A percentile compares a stretch with the other conserved stretches of the same genome.
phyloP scores from a whole-genome alignment of 176 grass and related monocot species.

The Zoysia japonica region DNA sequence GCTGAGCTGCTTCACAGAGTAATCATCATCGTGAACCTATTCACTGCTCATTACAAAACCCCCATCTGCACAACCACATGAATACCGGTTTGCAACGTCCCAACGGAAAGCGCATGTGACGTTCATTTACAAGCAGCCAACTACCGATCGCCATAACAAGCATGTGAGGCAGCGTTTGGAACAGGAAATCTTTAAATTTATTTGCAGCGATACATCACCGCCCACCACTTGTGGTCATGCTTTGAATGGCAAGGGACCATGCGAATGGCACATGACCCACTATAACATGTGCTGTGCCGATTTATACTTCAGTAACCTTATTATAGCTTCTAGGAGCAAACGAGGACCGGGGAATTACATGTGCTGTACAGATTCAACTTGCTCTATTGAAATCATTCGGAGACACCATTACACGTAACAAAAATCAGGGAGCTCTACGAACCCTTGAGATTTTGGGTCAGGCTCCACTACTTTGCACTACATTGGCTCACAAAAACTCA shows the following conservation, averaged over 20 bases:
- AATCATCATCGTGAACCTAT: too few species aligned
- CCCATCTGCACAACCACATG: too few species aligned
- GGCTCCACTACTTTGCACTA: slow-evolving; percentile 69
- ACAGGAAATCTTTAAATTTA: background rate
- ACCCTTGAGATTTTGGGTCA: slow-evolving; percentile 76
- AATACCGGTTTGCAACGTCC: too few species aligned
- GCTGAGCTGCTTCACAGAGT: too few species aligned
- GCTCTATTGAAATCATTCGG: slow-evolving; percentile 58
- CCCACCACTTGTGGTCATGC: slow-evolving; percentile 19
- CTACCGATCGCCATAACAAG: too few species aligned
- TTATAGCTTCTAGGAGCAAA: background rate
- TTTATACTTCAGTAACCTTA: background rate
- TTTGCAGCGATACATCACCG: slow-evolving; percentile 4
- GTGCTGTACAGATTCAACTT: slow-evolving; percentile 87
- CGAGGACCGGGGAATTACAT: slow-evolving; percentile 11
- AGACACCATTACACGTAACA: slow-evolving; percentile 43
- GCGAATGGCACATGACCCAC: background rate
- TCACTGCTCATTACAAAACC: too few species aligned
- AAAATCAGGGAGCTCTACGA: slow-evolving; percentile 90
- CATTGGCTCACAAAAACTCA: slow-evolving; percentile 37
- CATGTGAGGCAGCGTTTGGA: background rate
- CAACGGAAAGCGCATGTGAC: too few species aligned
- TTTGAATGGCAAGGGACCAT: background rate
- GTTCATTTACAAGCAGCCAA: too few species aligned
- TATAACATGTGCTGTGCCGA: slow-evolving; percentile 21